Evolutionary conservation across 1,284 basidiomycete species (phyloP), one percentile per base, ranked within the genome.

Genomic region (Amylostereum areolatum): DNA sequence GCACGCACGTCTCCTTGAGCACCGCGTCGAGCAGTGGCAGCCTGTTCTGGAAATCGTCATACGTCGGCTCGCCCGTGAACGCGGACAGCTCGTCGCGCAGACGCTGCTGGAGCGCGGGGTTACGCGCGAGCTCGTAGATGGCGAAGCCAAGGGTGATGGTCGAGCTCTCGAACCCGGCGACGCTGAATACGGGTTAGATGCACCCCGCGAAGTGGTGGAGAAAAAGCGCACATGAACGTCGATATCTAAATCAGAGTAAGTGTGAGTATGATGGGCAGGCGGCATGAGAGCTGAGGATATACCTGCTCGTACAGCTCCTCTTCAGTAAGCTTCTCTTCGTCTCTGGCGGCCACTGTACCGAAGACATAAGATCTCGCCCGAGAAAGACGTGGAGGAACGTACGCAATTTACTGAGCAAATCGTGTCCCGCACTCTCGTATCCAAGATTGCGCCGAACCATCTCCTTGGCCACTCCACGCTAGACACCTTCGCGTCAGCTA

Each of bases 21-120:
- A 67, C 62, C 5, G 62, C 62, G 35, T 64, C 63, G 7, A 67
- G 54, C 47, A 60, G 62, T 1, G 61, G 62, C 28, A 65, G 54
- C 25, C 56, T 59, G 25, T 44, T 56, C 50, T 55, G 55, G 46
- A 60, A 55, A 43, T 66, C 61, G 12, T 65, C 65, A 45, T 61
- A 64, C 9, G 57, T 60, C 2, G 63, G 59, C 43, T 66, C 59
- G 11, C 43, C 46, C 2, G 42, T 31, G 31, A 59, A 54, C 10
- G 49, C 33, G 28, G 40, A 36, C 6, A 65, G 45, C 49, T 66
- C 64, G 25, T 58, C 49, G 8, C 63, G 62, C 29, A 68, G 52
- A 25, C 53, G 54, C 8, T 53, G 36, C 39, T 66, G 64, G 11
- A 59, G 54, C 9, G 61, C 59, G 1, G 59, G 59, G 44, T 66